Evolutionary conservation across 495 filamentous ascomycete genomes (phyloP), one percentile per base, ranked within the genome.

Genomic region (Penicillium crystallinum): DNA sequence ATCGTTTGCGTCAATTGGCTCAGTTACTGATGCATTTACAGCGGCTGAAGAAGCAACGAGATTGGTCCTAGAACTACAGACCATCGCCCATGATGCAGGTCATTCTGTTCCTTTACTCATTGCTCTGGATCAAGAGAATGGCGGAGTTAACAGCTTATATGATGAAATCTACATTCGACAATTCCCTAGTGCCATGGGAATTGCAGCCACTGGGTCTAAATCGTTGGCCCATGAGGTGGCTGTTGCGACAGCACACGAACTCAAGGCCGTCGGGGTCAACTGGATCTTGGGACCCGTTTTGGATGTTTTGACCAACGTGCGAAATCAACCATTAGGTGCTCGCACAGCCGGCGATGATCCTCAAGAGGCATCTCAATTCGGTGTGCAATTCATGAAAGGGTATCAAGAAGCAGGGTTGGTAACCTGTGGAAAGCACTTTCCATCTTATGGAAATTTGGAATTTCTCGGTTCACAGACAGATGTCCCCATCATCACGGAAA

Each of bases 361-460:
- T 6, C 89, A 93, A 61, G 88, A 96, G 67, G 90, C 90, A 1
- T 93, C 89, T 0, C 84, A 86, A 31, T 96, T 90, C 60, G 89
- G 88, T 25, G 85, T 91, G 34, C 88, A 89, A 36, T 88, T 84
- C 50, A 88, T 96, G 78, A 91, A 86, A 64, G 90, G 90, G 30
- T 95, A 88, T 68, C 89, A 91, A 61, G 85, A 92, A 63, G 90
- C 86, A 19, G 90, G 90, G 0, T 64, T 95, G 10, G 86, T 81
- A 0, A 92, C 90, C 0, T 90, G 91, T 58, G 90, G 90, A 52
- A 96, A 96, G 65, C 90, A 96, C 67, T 95, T 96, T 54, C 90
- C 90, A 17, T 92, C 88, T 0, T 96, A 95, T 55, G 90, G 90
- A 11, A 95, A 95, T 53, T 74, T 96, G n/a, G 89, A 95, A 63